A percentile compares a stretch with the other conserved stretches of the same genome.
phyloP scores from a whole-genome alignment of 2,329 filamentous ascomycete genomes.

The Cercospora citrullina region DNA sequence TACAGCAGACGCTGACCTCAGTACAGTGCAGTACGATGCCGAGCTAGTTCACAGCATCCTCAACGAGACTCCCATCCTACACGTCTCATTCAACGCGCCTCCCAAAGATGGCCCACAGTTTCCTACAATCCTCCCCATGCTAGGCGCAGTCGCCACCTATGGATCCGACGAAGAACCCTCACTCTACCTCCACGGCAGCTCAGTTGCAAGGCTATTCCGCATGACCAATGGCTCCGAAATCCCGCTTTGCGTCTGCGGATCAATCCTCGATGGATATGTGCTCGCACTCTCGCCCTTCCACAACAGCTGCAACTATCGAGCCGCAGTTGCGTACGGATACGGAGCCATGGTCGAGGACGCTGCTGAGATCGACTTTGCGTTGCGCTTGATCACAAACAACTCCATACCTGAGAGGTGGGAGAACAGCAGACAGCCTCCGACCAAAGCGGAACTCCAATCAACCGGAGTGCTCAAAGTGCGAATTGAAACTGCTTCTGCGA shows the following conservation, averaged over 20 bases:
- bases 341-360: slow-evolving; percentile 69
- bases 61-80: slow-evolving; percentile 70
- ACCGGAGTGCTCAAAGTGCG: slow-evolving; percentile 71
- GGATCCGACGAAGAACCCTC: slow-evolving; percentile 63
- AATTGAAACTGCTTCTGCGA: slow-evolving; percentile 71
- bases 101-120: slow-evolving; percentile 59
- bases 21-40: slow-evolving; percentile 67
- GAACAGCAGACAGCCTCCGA: slow-evolving; percentile 68
- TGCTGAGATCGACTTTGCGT: slow-evolving; percentile 74
- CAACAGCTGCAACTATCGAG: slow-evolving; percentile 83
- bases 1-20: not conserved
- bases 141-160: slow-evolving; percentile 78
- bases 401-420: slow-evolving; percentile 70
- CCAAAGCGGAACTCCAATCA: slow-evolving; percentile 69
- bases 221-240: slow-evolving; percentile 53
- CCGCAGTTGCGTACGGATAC: slow-evolving; percentile 73
- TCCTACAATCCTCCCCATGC: slow-evolving; percentile 79
- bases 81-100: slow-evolving; percentile 72
- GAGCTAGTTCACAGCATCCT: slow-evolving; percentile 73
- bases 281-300: slow-evolving; percentile 76
- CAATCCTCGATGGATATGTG: slow-evolving; percentile 75
- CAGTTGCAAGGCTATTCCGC: slow-evolving; percentile 75
- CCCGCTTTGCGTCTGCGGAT: slow-evolving; percentile 71
- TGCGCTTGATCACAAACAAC: slow-evolving; percentile 74
- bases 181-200: slow-evolving; percentile 82